Percentiles rank a stretch among this genome's conserved stretches.
These are phyloP conservation scores for Xylaria scruposa DNA, from an alignment of 495 filamentous ascomycete genomes.

Conservation along the genomic window DNA sequence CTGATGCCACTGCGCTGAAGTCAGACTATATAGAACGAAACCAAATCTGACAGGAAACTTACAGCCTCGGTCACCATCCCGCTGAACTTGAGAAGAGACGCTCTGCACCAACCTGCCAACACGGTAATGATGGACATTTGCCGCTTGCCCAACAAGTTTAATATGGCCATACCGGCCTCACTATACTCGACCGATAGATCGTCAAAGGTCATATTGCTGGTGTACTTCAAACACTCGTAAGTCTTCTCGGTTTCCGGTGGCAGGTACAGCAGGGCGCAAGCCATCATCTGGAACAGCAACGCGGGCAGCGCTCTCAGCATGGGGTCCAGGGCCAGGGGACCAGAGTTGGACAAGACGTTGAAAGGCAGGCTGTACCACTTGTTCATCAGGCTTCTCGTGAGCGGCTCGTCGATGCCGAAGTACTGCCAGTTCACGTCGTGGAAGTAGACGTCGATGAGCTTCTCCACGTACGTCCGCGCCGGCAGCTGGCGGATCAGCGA, in stretches of 20 bases:
- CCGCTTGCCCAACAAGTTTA: slow-evolving; percentile 61
- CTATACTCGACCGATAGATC: slow-evolving; percentile 65
- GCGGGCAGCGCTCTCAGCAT: slow-evolving; percentile 61
- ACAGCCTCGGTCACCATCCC: slow-evolving; percentile 59
- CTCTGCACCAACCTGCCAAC: slow-evolving; percentile 61
- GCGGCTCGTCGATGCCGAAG: slow-evolving; percentile 58
- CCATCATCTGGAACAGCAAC: slow-evolving; percentile 63
- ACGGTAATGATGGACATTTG: slow-evolving; percentile 62
- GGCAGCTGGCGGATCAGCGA: slow-evolving; percentile 60
- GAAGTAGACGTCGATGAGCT: slow-evolving; percentile 63
- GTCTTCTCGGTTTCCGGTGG: slow-evolving; percentile 52
- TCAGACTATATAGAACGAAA: slow-evolving; percentile 20
- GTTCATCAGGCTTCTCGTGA: slow-evolving; percentile 56
- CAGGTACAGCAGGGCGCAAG: slow-evolving; percentile 60
- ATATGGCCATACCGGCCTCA: slow-evolving; percentile 59
- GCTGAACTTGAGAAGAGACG: slow-evolving; percentile 55
- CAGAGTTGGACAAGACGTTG: slow-evolving; percentile 47
- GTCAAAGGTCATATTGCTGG: slow-evolving; percentile 65
- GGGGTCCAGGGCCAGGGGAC: slow-evolving; percentile 48
- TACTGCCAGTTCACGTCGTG: slow-evolving; percentile 66
- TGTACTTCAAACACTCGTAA: slow-evolving; percentile 61
- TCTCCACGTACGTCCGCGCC: slow-evolving; percentile 56
- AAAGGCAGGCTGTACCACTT: slow-evolving; percentile 60
- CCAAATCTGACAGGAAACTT: slow-evolving; percentile 30
- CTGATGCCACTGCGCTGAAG: slow-evolving; percentile 59